A percentile compares a stretch with the other conserved stretches of the same genome.
phyloP scores from a whole-genome alignment of 176 grass and related monocot species.

The Melocanna baccifera region DNA sequence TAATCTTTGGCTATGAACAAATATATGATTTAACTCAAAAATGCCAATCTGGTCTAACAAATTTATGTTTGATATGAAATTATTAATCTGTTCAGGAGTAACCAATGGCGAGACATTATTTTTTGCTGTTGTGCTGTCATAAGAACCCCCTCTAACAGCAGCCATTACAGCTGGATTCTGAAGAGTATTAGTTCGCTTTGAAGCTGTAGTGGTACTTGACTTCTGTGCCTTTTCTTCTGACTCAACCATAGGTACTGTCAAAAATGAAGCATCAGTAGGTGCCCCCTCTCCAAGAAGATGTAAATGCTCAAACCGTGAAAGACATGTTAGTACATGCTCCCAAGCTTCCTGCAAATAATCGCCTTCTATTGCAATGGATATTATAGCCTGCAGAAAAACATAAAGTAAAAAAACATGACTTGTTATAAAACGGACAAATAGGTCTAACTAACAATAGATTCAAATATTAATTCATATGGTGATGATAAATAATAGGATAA shows the following conservation, averaged over 20 bases:
- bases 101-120: slow-evolving; percentile 57
- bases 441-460: neutral
- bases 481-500: slow-evolving; percentile 15
- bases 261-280: slow-evolving; percentile 94
- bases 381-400: slow-evolving; percentile 68
- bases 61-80: slow-evolving; percentile 94
- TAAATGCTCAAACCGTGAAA: slow-evolving; percentile 97
- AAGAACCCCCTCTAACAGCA: slow-evolving; percentile 94
- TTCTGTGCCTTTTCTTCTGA: slow-evolving; percentile 53
- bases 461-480: neutral
- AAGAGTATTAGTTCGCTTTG: slow-evolving; percentile 70
- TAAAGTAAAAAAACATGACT: neutral
- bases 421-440: neutral
- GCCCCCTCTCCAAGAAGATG: slow-evolving; percentile 91
- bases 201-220: slow-evolving; percentile 36
- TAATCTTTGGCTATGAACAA: slow-evolving; percentile 93
- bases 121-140: slow-evolving; percentile 77
- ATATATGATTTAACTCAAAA: slow-evolving; percentile 98
- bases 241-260: slow-evolving; percentile 62
- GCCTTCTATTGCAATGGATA: slow-evolving; percentile 93
- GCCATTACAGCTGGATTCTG: slow-evolving; percentile 95
- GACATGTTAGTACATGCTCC: slow-evolving; percentile 96
- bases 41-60: slow-evolving; percentile 94
- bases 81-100: slow-evolving; percentile 92
- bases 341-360: slow-evolving; percentile 95